Conservation (phyloP, 2,329 filamentous ascomycete species). For the Microdochium trichocladiopsis region DNA sequence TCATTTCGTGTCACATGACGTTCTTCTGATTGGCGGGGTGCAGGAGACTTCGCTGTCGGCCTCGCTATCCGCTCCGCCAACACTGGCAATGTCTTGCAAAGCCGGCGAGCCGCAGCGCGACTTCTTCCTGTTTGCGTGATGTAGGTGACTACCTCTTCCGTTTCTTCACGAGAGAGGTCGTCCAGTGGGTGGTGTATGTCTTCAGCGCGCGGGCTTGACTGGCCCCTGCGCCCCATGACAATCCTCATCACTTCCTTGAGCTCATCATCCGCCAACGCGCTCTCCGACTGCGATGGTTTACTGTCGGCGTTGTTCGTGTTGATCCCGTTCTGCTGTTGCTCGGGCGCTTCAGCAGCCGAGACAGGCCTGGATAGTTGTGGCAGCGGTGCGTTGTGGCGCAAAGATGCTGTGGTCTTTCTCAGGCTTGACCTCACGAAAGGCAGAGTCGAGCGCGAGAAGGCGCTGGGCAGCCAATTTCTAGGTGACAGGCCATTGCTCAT, state of each 20-base stretch:
- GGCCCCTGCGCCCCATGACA: neutral
- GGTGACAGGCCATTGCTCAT: neutral
- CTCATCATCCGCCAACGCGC: neutral
- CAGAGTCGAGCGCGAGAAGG: neutral
- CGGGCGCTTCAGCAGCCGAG: neutral
- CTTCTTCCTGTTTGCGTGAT: neutral
- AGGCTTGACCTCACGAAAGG: neutral
- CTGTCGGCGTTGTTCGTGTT: neutral
- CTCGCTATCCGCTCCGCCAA: neutral
- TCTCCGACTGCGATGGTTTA: neutral
- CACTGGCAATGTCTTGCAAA: neutral
- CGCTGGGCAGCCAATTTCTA: neutral
- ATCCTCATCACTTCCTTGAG: neutral
- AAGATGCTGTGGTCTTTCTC: neutral
- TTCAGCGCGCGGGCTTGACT: neutral
- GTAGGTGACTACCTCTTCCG: neutral
- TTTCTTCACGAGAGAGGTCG: neutral
- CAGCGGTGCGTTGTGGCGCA: neutral
- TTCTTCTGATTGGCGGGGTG: neutral
- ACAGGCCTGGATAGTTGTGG: neutral
- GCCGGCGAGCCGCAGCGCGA: neutral
- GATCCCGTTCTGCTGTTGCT: neutral
- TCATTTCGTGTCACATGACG: neutral
- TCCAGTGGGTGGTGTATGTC: neutral
- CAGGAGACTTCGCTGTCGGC: neutral